Conservation (phyloP, 106 monocot genomes). For the Agapanthus africanus region DNA sequence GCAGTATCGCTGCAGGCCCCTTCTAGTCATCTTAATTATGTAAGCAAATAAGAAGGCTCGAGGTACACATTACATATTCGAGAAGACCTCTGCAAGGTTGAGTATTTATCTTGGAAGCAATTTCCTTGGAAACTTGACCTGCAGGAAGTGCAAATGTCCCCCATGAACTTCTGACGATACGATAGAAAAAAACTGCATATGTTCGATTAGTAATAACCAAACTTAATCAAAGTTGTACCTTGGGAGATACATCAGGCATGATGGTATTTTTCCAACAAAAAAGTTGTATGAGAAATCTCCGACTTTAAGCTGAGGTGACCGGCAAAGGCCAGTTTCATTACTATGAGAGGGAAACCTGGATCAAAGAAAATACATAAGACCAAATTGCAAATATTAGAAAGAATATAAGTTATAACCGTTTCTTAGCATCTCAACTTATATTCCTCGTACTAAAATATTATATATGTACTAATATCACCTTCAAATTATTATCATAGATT, state of each 20-base stretch:
- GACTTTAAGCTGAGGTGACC: constrained; percentile 27
- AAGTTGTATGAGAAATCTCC: constrained; percentile 78
- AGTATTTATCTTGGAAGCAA: constrained; percentile 50
- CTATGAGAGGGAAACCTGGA: constrained; percentile 23
- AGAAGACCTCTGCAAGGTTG: constrained; percentile 37
- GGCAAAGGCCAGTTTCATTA: constrained; percentile 33
- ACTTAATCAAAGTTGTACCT: constrained; percentile 24
- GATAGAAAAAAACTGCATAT: background rate
- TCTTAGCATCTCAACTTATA: too few relatives aligned
- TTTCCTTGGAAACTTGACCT: constrained; percentile 74
- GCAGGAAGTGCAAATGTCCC: constrained; percentile 4
- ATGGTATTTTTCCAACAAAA: constrained; percentile 54
- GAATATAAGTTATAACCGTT: background rate
- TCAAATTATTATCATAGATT: too few relatives aligned
- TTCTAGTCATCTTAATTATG: too few relatives aligned
- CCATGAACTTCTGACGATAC: constrained; percentile 3
- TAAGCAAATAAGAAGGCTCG: too few relatives aligned
- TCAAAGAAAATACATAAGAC: background rate
- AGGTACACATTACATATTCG: constrained; percentile 26
- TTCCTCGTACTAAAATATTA: too few relatives aligned
- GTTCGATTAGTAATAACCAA: background rate
- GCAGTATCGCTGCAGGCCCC: too few relatives aligned
- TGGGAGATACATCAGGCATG: constrained; percentile 58
- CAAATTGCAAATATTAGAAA: background rate
- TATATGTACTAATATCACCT: too few relatives aligned